Conservation (phyloP, 2,329 filamentous ascomycete species). For the Alternaria solani region DNA sequence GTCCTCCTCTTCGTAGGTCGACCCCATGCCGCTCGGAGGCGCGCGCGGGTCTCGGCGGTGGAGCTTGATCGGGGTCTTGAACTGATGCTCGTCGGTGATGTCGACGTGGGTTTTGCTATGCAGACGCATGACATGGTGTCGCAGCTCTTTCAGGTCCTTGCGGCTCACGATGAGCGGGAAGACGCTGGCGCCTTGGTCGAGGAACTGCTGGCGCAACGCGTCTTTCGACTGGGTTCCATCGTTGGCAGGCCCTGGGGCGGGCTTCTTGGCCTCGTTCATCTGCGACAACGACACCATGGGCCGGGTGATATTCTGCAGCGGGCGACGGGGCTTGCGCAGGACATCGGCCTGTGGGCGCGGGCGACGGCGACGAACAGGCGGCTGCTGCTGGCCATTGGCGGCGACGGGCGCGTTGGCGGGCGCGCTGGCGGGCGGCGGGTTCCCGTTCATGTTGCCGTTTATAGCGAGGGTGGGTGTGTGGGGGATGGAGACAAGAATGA, state of each 20-base stretch:
- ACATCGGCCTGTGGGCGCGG: constrained; percentile 49
- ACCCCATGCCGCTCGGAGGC: constrained; percentile 62
- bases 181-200: constrained; percentile 35
- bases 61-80: constrained; percentile 85
- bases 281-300: constrained; percentile 44
- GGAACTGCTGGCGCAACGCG: constrained; percentile 37
- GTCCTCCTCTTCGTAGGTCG: constrained; percentile 59
- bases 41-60: constrained; percentile 82
- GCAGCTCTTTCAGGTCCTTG: constrained; percentile 77
- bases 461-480: constrained; percentile 20
- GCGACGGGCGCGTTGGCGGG: constrained; percentile 34
- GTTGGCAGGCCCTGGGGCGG: constrained; percentile 13
- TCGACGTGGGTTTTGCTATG: constrained; percentile 68
- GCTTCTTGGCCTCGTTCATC: constrained; percentile 40
- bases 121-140: constrained; percentile 88
- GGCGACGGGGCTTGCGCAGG: constrained; percentile 44
- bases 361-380: constrained; percentile 42
- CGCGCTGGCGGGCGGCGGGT: constrained; percentile 24
- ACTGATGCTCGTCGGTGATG: constrained; percentile 79
- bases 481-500: constrained; percentile 32
- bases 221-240: constrained; percentile 29
- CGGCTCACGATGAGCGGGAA: constrained; percentile 82
- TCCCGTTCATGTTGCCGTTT: constrained; percentile 34
- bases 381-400: constrained; percentile 45
- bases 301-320: constrained; percentile 45